Conservation (phyloP, 2,329 filamentous ascomycete genomes). For the Alternaria metachromatica region DNA sequence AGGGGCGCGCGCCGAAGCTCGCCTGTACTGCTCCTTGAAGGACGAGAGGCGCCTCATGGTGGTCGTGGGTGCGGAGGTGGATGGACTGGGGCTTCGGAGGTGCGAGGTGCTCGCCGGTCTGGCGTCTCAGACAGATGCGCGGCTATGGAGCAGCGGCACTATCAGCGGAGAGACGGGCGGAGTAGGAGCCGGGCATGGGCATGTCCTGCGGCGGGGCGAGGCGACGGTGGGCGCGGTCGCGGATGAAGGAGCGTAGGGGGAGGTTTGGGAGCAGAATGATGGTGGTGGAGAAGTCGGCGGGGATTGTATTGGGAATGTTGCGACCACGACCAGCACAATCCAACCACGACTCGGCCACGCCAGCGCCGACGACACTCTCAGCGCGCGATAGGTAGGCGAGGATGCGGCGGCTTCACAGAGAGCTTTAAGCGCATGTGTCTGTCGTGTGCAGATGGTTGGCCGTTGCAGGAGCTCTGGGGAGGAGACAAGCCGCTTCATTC, state of each 20-base stretch:
- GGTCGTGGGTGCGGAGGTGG: slow-evolving; percentile 25
- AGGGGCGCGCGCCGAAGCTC: slow-evolving; percentile 36
- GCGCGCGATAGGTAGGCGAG: not conserved
- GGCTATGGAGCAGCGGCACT: slow-evolving; percentile 36
- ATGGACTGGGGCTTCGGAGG: slow-evolving; percentile 25
- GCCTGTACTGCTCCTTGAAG: slow-evolving; percentile 45
- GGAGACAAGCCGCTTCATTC: slow-evolving; percentile 23
- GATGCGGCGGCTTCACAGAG: slow-evolving; percentile 1
- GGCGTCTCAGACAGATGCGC: slow-evolving; percentile 31
- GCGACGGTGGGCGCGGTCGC: slow-evolving; percentile 24
- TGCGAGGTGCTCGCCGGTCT: slow-evolving; percentile 28
- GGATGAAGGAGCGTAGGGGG: slow-evolving; percentile 28
- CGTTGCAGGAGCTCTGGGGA: slow-evolving; percentile 7
- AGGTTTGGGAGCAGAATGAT: slow-evolving; percentile 14
- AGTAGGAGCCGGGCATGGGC: slow-evolving; percentile 30
- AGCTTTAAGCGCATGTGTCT: not conserved
- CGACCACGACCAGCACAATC: slow-evolving; percentile 7
- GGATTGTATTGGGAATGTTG: slow-evolving; percentile 21
- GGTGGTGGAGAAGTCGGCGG: slow-evolving; percentile 24
- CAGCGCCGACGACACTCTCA: not conserved
- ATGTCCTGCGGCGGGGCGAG: slow-evolving; percentile 35
- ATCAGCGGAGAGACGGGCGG: slow-evolving; percentile 22
- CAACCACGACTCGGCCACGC: slow-evolving; percentile 10
- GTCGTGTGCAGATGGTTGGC: slow-evolving; percentile 6
- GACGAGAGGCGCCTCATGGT: slow-evolving; percentile 39